Base-by-base conservation (phyloP, 805 yeast species). In the Cyberlindnera euphorbiae region DNA sequence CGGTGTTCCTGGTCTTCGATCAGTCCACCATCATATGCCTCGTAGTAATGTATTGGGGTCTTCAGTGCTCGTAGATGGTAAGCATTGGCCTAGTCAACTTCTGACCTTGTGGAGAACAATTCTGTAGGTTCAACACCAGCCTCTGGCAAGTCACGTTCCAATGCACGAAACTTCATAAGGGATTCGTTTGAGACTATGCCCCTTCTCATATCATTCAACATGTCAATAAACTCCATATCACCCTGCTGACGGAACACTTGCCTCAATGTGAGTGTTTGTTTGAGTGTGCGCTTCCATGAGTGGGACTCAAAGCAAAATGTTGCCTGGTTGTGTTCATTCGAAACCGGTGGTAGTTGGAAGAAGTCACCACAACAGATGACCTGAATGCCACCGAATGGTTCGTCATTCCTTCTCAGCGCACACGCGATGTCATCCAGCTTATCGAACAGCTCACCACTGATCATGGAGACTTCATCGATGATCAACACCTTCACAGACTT, bases 371-470 rank as follows among this genome's bases (percentile, higher is more conserved):
- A 79, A 12, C 79, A 71, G 22, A 84, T 70, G 13, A 84, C 50
- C 49, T 84, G 95, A 16, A 84, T 77, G 0, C 93, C 93, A 17
- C 95, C 95, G 65, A 84, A 84, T 1, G 94, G 89, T 23, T 45
- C 36, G 8, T 57, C 51, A 38, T 53, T 66, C 31, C 59, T 60
- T 25, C 80, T 59, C 8, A 83, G 38, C 16, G 55, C 59, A 45
- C 71, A 66, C 0, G 83, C 89, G 32, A 84, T 70, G 17, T 57
- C 61, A 46, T 82, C 75, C 35, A 84, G 57, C 48, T 80, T 81
- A 48, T 81, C 78, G 28, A 84, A 64, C 12, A 83, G 61, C 5
- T 62, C 67, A 5, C 83, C 89, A 52, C 82, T 86, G 26, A 84
- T 71, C 95, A 84, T 84, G 4, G 88, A 80, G 10, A 84, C 69